Percentiles rank a stretch among this genome's conserved stretches.
phyloP scores from a whole-genome alignment of 148 eudicot species.

The Amaranthus palmeri region DNA sequence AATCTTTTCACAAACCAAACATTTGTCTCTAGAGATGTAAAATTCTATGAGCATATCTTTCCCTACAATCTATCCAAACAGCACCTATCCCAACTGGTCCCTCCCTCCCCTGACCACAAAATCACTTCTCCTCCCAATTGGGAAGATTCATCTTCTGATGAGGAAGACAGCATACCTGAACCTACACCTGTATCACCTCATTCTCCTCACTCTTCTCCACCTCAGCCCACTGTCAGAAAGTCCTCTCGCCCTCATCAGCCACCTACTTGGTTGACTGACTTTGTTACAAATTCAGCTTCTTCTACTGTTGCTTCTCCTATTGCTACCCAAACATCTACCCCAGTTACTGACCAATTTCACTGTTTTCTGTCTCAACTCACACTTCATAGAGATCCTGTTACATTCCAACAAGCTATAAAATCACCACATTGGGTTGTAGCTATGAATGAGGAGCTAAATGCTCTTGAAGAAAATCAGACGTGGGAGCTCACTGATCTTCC shows the following conservation, averaged over 20 bases:
- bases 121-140: not conserved
- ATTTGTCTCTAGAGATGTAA: not conserved
- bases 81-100: not conserved
- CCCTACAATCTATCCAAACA: not conserved
- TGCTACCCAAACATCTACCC: no score
- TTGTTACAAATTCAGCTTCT: no score
- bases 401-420: not conserved
- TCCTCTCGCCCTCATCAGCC: no score
- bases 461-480: slow-evolving; percentile 4
- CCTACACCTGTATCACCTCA: no score
- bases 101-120: not conserved
- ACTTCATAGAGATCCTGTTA: not conserved
- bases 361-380: not conserved
- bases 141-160: not conserved
- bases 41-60: not conserved
- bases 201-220: no score
- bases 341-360: not conserved
- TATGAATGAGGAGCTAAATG: not conserved
- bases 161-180: not conserved
- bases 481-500: not conserved
- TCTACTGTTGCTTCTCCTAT: no score
- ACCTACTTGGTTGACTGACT: no score
- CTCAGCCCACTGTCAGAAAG: no score
- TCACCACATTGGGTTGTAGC: not conserved
- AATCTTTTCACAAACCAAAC: not conserved